Conservation (phyloP, 208 protist species). For the Willaertia magna region DNA sequence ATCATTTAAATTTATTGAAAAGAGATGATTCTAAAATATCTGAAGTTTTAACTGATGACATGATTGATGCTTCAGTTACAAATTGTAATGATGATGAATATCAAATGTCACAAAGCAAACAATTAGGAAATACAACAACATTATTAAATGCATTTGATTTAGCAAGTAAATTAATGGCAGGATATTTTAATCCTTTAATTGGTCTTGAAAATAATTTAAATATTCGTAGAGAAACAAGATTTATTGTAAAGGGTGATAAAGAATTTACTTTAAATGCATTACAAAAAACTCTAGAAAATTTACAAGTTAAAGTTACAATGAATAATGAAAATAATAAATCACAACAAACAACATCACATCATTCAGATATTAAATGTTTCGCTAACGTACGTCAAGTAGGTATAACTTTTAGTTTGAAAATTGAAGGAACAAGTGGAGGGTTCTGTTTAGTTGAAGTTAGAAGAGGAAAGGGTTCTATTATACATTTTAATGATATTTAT, state of each 20-base stretch:
- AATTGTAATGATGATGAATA: neutral
- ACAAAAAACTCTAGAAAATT: neutral
- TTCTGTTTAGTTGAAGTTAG: constrained; percentile 24
- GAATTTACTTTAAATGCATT: neutral
- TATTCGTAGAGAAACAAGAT: neutral
- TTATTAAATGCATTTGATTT: constrained; percentile 17
- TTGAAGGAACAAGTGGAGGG: neutral
- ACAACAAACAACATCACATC: neutral
- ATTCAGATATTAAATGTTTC: neutral
- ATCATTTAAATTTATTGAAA: no score
- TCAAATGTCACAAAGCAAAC: no score
- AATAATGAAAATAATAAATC: neutral
- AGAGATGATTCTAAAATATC: no score
- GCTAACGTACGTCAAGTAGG: neutral
- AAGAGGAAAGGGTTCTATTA: constrained; percentile 22
- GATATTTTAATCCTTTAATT: neutral
- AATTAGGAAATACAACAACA: neutral
- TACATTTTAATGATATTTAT: constrained; percentile 26
- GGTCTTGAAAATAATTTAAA: neutral
- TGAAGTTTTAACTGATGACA: neutral
- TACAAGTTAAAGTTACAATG: neutral
- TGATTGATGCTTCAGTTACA: neutral
- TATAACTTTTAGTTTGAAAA: neutral
- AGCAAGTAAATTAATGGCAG: neutral
- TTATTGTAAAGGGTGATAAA: neutral